Base-by-base conservation (phyloP, 2,329 filamentous ascomycete species). In the Pseudogymnoascus sp. region DNA sequence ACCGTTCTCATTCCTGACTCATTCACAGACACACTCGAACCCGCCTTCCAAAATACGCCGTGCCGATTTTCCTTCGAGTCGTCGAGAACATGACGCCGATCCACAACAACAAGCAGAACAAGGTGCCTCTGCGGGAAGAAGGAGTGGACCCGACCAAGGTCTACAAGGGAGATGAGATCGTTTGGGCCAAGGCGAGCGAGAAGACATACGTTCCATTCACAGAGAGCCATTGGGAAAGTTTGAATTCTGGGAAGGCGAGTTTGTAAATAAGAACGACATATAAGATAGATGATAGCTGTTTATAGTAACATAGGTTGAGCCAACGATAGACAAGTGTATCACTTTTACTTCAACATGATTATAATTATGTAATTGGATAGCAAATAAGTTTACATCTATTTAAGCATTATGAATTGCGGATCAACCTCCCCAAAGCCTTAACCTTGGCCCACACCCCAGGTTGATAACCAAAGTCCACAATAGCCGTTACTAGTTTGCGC, bases 81-180 rank as follows among this genome's bases (percentile, higher is more conserved):
- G 79, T 88, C 20, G 74, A 79, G 41, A 76, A 76, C 36, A 78
- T 81, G 61, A 82, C 79, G 25, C 82, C 86, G 5, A 87, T 85
- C 67, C 86, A 89, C 70, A 92, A 91, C 67, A 88, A 90, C 71
- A 92, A 92, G 75, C 88, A 91, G 74, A 89, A 90, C 70, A 92
- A 92, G 71, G 81, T 86, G 1, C 85, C 85, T 0, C 74, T 91
- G 50, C 79, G 86, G 67, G 81, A 82, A 50, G 86, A 89, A 65
- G 87, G 87, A 0, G 81, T 89, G 12, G 81, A 89, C 70, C 80
- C 83, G 1, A 18, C 35, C 8, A 78, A 78, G 68, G 74, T 79
- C 4, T 69, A 73, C 20, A 66, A 65, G 1, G 70, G 73, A 1
- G 80, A 81, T 60, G 68, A 72, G 28, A 61, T 83, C 2, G 72